Conservation (phyloP, 2,329 filamentous ascomycete species). For the Endothia cerciana region DNA sequence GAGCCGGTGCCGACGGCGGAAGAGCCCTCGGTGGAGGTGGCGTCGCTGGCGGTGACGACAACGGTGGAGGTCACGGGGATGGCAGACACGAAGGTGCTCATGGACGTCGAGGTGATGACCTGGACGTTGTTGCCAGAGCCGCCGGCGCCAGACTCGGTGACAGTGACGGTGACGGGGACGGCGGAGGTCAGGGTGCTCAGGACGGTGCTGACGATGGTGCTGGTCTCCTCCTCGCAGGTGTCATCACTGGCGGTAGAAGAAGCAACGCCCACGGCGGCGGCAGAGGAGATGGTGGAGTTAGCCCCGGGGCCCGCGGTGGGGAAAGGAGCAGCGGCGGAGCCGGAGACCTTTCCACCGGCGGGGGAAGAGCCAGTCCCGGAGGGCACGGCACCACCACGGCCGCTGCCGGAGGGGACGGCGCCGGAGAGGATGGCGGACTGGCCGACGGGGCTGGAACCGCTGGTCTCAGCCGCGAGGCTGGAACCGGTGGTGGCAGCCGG, state of each 20-base stretch:
- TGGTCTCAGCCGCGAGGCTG: constrained; percentile 30
- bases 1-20: constrained; percentile 15
- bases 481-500: constrained; percentile 6
- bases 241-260: constrained; percentile 19
- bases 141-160: constrained; percentile 29
- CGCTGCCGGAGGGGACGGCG: background rate
- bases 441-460: constrained; percentile 31
- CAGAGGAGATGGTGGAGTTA: constrained; percentile 10
- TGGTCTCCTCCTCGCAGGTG: constrained; percentile 31
- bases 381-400: constrained; percentile 27
- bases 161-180: constrained; percentile 32
- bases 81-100: constrained; percentile 26
- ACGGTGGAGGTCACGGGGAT: constrained; percentile 29
- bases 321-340: background rate
- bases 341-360: constrained; percentile 12
- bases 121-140: constrained; percentile 22
- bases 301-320: background rate
- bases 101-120: constrained; percentile 24
- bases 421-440: constrained; percentile 16
- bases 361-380: constrained; percentile 14
- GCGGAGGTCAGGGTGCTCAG: constrained; percentile 34
- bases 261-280: constrained; percentile 4
- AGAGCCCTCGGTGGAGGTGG: constrained; percentile 8
- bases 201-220: constrained; percentile 34
- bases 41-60: constrained; percentile 19